Conservation (phyloP, 768 basidiomycete species). For the Baorangia bicolor region DNA sequence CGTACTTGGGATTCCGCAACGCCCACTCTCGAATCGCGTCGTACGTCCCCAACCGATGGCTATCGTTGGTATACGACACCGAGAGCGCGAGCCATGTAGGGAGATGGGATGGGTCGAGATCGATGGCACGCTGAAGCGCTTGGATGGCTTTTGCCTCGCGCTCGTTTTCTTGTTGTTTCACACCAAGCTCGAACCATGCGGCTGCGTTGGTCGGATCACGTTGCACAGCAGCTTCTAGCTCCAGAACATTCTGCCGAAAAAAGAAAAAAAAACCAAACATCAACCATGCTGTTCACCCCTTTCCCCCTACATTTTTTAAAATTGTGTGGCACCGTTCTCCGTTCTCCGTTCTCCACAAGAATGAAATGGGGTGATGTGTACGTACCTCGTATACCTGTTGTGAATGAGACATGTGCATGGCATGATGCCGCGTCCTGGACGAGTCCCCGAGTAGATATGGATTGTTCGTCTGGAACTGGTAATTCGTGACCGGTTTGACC, state of each 20-base stretch:
- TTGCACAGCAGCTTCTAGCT: constrained; percentile 88
- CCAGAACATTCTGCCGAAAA: constrained; percentile 68
- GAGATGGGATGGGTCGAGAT: constrained; percentile 74
- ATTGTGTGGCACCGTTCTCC: constrained; percentile 7
- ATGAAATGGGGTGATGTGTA: constrained; percentile 10
- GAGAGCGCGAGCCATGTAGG: constrained; percentile 89
- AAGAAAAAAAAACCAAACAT: constrained; percentile 14
- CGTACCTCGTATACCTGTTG: constrained; percentile 42
- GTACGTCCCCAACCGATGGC: constrained; percentile 69
- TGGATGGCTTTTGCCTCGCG: constrained; percentile 87
- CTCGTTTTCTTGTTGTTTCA: constrained; percentile 98
- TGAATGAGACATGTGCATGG: constrained; percentile 31
- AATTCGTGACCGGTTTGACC: constrained; percentile 52
- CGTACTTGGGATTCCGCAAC: constrained; percentile 53
- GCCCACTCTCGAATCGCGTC: constrained; percentile 87
- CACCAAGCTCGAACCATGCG: constrained; percentile 90
- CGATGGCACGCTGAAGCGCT: constrained; percentile 77
- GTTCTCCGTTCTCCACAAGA: constrained; percentile 9
- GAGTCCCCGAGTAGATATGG: constrained; percentile 71
- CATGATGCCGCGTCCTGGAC: constrained; percentile 48
- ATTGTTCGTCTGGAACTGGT: constrained; percentile 76
- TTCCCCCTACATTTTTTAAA: neutral
- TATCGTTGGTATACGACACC: constrained; percentile 90
- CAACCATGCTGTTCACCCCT: constrained; percentile 13
- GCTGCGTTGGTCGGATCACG: constrained; percentile 63